Evolutionary conservation across 2,329 filamentous ascomycete species (phyloP).

Genomic region (Albifimbria verrucaria): DNA sequence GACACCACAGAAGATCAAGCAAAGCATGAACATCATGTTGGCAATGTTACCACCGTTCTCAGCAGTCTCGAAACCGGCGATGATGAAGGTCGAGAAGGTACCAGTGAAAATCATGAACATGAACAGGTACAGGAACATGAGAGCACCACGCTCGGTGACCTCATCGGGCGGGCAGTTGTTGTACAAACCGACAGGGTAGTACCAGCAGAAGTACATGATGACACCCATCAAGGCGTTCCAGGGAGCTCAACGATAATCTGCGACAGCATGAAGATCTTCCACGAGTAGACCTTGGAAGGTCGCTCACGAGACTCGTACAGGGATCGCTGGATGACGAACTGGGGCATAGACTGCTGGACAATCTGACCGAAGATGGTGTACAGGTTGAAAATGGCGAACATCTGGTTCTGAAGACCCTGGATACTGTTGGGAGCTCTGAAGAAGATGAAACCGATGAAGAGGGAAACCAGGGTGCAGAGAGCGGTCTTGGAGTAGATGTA

Average conservation of each 20-base stretch:
- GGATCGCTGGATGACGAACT: slow-evolving; percentile 77
- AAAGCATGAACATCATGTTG: slow-evolving; percentile 61
- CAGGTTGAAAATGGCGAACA: slow-evolving; percentile 80
- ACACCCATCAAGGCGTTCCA: slow-evolving; percentile 76
- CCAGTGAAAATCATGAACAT: slow-evolving; percentile 76
- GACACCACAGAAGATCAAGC: slow-evolving; percentile 36
- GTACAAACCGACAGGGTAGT: slow-evolving; percentile 80
- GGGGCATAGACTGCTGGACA: slow-evolving; percentile 78
- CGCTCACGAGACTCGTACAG: slow-evolving; percentile 84
- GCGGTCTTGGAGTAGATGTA: slow-evolving; percentile 58
- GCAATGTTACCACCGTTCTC: slow-evolving; percentile 66
- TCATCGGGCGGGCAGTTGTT: slow-evolving; percentile 59
- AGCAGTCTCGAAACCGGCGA: slow-evolving; percentile 63
- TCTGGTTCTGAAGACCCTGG: slow-evolving; percentile 68
- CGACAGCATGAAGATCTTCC: slow-evolving; percentile 80
- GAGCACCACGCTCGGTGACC: slow-evolving; percentile 65
- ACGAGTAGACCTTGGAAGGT: slow-evolving; percentile 79
- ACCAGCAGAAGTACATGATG: slow-evolving; percentile 79
- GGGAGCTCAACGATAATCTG: slow-evolving; percentile 83
- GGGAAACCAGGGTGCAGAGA: slow-evolving; percentile 13
- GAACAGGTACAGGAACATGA: slow-evolving; percentile 76
- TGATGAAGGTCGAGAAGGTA: slow-evolving; percentile 76
- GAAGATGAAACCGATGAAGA: slow-evolving; percentile 61
- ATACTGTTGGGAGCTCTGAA: slow-evolving; percentile 52
- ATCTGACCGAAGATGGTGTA: slow-evolving; percentile 78